Evolutionary conservation across 352 stramenopile species (phyloP).

Genomic region (Globisporangium spinosum): DNA sequence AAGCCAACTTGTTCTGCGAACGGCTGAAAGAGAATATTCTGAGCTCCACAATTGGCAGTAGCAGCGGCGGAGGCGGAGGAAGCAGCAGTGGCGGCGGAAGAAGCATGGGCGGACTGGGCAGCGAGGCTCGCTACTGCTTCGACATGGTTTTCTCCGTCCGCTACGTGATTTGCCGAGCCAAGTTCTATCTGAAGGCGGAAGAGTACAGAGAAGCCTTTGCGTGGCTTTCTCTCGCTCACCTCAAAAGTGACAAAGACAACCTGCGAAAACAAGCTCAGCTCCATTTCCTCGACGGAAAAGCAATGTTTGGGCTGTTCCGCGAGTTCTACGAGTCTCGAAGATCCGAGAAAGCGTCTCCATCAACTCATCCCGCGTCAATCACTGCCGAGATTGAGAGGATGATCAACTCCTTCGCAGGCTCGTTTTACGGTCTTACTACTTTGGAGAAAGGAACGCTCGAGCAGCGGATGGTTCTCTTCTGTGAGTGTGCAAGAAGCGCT

Average conservation of each 20-base stretch:
- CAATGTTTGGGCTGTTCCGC: constrained; percentile 49
- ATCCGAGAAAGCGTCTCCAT: constrained; percentile 18
- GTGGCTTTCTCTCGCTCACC: constrained; percentile 72
- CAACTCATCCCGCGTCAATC: constrained; percentile 26
- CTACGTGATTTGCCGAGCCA: constrained; percentile 65
- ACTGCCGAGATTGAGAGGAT: constrained; percentile 46
- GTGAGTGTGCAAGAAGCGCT: constrained; percentile 34
- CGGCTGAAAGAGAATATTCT: constrained; percentile 60
- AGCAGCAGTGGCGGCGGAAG: constrained; percentile 54
- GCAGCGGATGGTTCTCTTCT: constrained; percentile 50
- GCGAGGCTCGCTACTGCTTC: constrained; percentile 72
- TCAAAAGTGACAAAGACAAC: constrained; percentile 76
- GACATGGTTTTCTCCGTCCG: constrained; percentile 77
- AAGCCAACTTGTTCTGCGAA: constrained; percentile 75
- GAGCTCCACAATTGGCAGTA: constrained; percentile 17
- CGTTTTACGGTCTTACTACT: constrained; percentile 62
- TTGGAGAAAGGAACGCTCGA: constrained; percentile 53
- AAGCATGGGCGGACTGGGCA: constrained; percentile 65
- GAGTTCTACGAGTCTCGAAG: constrained; percentile 44
- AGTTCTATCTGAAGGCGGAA: constrained; percentile 52
- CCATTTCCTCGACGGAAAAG: constrained; percentile 59
- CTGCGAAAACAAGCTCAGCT: constrained; percentile 62
- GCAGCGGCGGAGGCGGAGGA: constrained; percentile 48
- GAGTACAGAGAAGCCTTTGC: constrained; percentile 58
- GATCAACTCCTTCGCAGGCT: constrained; percentile 50